These are phyloP conservation scores for Actinomortierella ambigua DNA, from an alignment of 371 early-diverging fungal species.

Conservation along the genomic window DNA sequence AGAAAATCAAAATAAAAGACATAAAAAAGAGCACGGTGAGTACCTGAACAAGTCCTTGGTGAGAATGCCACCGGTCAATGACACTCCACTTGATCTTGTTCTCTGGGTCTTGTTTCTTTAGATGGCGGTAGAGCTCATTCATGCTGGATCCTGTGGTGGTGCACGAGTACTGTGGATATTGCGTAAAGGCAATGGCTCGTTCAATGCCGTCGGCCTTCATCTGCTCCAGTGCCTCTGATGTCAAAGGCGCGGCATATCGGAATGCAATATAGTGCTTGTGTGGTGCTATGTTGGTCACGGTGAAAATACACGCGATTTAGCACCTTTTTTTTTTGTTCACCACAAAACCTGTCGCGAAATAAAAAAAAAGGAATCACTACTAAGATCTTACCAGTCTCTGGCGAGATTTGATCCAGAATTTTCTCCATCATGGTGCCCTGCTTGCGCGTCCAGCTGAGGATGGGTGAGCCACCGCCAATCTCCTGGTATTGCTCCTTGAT, in stretches of 20 bases:
- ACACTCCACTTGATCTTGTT: conserved; percentile 84
- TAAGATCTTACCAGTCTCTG: conserved; percentile 70
- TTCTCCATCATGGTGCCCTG: conserved; percentile 85
- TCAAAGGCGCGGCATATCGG: conserved; percentile 88
- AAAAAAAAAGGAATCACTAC: background rate
- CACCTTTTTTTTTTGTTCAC: no score
- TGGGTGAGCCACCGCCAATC: conserved; percentile 97
- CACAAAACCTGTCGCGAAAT: background rate
- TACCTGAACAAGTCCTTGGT: conserved; percentile 84
- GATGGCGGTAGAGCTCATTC: conserved; percentile 82
- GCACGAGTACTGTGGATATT: conserved; percentile 97
- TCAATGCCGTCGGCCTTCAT: conserved; percentile 86
- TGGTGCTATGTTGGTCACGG: conserved; percentile 74
- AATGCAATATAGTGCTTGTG: conserved; percentile 94
- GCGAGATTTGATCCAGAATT: conserved; percentile 74
- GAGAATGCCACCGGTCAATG: conserved; percentile 93
- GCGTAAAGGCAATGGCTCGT: conserved; percentile 89
- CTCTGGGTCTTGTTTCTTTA: conserved; percentile 66
- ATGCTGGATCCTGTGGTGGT: conserved; percentile 94
- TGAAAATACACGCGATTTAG: no score
- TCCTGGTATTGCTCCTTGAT: conserved; percentile 89
- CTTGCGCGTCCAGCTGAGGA: conserved; percentile 85
- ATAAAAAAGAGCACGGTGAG: background rate
- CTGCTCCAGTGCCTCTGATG: conserved; percentile 69
- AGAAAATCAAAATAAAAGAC: background rate